These are phyloP conservation scores for Fusarium setosum DNA, from an alignment of 2,329 filamentous ascomycete species.

Conservation along the genomic window DNA sequence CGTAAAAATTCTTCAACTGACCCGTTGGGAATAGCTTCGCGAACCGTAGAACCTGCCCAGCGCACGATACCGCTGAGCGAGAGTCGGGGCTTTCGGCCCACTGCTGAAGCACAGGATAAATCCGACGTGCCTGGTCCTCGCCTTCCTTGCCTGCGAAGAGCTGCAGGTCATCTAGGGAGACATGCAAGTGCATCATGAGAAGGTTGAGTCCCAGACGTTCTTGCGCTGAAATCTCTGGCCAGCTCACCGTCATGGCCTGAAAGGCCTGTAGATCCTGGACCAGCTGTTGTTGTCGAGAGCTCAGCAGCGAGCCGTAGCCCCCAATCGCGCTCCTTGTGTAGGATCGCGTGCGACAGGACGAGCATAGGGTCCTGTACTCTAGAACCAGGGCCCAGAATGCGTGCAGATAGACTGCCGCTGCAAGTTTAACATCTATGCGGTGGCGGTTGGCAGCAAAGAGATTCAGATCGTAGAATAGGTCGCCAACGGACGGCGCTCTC, in stretches of 20 bases:
- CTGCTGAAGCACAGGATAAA: slow-evolving; percentile 67
- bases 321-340: slow-evolving; percentile 55
- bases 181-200: slow-evolving; percentile 72
- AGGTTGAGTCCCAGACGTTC: slow-evolving; percentile 63
- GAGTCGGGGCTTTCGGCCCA: slow-evolving; percentile 68
- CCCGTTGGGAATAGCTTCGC: slow-evolving; percentile 65
- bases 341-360: slow-evolving; percentile 59
- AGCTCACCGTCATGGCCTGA: slow-evolving; percentile 54
- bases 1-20: slow-evolving; percentile 73
- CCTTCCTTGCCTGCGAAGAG: slow-evolving; percentile 76
- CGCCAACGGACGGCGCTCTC: slow-evolving; percentile 62
- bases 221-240: slow-evolving; percentile 57
- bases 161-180: slow-evolving; percentile 73
- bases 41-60: slow-evolving; percentile 73
- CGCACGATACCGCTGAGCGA: slow-evolving; percentile 73
- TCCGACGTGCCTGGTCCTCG: slow-evolving; percentile 70
- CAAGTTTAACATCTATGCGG: slow-evolving; percentile 66
- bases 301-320: slow-evolving; percentile 59
- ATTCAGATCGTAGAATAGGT: slow-evolving; percentile 67
- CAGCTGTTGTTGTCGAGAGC: slow-evolving; percentile 71
- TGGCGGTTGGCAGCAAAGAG: slow-evolving; percentile 60
- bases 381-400: slow-evolving; percentile 74
- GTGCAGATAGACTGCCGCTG: slow-evolving; percentile 71
- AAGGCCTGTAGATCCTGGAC: slow-evolving; percentile 65
- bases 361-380: slow-evolving; percentile 72